phyloP scores from a whole-genome alignment of 768 basidiomycete genomes.

The Hericium alpestre region DNA sequence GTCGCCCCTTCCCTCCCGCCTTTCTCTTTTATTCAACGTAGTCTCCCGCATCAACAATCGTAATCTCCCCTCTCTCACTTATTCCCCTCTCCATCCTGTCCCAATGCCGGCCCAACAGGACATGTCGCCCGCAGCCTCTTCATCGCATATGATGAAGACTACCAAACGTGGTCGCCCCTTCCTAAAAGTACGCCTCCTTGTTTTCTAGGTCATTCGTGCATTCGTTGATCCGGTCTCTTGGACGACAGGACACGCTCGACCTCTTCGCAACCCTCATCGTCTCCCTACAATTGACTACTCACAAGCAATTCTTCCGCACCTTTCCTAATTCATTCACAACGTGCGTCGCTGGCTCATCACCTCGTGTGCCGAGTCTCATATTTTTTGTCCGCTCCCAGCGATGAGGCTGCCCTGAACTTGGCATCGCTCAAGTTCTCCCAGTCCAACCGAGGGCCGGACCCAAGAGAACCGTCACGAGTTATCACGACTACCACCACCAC shows the following conservation, averaged over 20 bases:
- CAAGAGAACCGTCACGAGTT: constrained; percentile 93
- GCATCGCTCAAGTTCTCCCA: constrained; percentile 97
- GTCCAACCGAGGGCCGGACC: constrained; percentile 96
- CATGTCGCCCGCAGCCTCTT: constrained; percentile 41
- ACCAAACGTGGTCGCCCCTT: constrained; percentile 92
- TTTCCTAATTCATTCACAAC: constrained; percentile 94
- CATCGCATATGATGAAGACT: constrained; percentile 97
- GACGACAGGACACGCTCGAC: constrained; percentile 87
- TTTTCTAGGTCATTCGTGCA: background rate
- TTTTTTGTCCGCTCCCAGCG: constrained; percentile 36
- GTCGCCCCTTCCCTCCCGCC: constrained; percentile 1
- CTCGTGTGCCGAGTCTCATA: constrained; percentile 7
- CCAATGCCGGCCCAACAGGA: constrained; percentile 22
- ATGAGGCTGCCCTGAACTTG: constrained; percentile 89
- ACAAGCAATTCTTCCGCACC: constrained; percentile 93
- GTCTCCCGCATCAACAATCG: constrained; percentile 2
- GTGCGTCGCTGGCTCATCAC: constrained; percentile 37
- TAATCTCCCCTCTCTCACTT: constrained; percentile 10
- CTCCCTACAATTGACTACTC: constrained; percentile 76
- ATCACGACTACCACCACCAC: constrained; percentile 99
- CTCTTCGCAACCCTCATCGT: constrained; percentile 95
- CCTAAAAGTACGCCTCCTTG: constrained; percentile 56
- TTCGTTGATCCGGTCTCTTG: background rate
- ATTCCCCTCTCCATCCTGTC: constrained; percentile 21
- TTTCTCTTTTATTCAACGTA: constrained; percentile 1